These are phyloP conservation scores for Candida krabiensis DNA, from an alignment of 805 yeast species.

Conservation along the genomic window DNA sequence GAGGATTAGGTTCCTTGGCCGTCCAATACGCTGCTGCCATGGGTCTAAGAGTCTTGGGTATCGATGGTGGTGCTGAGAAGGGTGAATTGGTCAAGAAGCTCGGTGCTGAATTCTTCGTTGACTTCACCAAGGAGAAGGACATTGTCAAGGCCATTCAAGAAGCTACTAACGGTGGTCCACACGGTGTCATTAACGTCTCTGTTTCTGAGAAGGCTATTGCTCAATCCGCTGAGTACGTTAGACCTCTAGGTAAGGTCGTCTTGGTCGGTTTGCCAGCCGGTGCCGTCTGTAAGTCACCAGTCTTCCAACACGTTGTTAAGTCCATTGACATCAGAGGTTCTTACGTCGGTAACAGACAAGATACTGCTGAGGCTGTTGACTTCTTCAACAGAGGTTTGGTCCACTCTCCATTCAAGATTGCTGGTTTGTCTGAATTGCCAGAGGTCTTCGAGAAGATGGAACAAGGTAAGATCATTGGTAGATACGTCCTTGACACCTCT, in stretches of 20 bases:
- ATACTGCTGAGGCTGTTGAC: conserved; percentile 75
- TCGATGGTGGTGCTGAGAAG: conserved; percentile 76
- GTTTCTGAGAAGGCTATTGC: conserved; percentile 53
- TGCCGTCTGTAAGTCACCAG: conserved; percentile 69
- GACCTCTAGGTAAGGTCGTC: conserved; percentile 62
- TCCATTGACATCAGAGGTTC: conserved; percentile 77
- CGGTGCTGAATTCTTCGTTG: conserved; percentile 67
- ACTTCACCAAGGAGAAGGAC: conserved; percentile 47
- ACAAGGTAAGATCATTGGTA: conserved; percentile 82
- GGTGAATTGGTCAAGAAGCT: conserved; percentile 48
- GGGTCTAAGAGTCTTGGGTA: conserved; percentile 72
- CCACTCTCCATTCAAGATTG: conserved; percentile 67
- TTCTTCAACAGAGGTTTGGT: conserved; percentile 69
- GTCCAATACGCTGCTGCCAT: conserved; percentile 76
- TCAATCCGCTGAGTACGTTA: conserved; percentile 59
- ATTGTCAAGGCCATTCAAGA: conserved; percentile 40
- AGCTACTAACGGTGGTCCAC: conserved; percentile 57
- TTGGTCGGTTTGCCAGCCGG: conserved; percentile 78
- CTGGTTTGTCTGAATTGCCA: conserved; percentile 71
- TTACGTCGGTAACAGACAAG: conserved; percentile 88
- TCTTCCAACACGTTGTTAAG: conserved; percentile 73
- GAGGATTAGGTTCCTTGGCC: conserved; percentile 79
- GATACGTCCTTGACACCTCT: conserved; percentile 83
- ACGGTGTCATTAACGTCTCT: conserved; percentile 68
- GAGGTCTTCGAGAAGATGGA: conserved; percentile 77